phyloP scores from a whole-genome alignment of 306 rosid genomes.

The Corylus heterophylla region DNA sequence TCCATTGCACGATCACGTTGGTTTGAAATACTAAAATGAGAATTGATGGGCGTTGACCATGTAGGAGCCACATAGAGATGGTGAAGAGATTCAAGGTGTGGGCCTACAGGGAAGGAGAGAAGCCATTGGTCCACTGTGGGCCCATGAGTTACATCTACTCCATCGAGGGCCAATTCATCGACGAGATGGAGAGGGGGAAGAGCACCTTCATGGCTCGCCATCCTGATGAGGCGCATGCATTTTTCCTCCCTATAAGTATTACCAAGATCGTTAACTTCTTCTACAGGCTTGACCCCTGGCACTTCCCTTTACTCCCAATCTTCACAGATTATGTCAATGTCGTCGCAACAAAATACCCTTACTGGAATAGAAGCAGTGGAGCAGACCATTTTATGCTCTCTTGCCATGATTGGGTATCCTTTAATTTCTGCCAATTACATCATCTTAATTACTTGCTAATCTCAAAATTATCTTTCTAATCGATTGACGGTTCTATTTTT shows the following conservation, averaged over 20 bases:
- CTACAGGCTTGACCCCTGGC: constrained; percentile 19
- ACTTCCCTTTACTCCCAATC: constrained; percentile 35
- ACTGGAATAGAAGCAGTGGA: constrained; percentile 68
- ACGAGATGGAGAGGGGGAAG: constrained; percentile 51
- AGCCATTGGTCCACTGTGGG: constrained; percentile 56
- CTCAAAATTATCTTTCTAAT: too few species aligned
- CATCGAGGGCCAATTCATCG: constrained; percentile 72
- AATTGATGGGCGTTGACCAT: too few species aligned
- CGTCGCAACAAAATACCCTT: constrained; percentile 34
- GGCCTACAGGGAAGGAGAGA: constrained; percentile 63
- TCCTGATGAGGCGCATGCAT: constrained; percentile 55
- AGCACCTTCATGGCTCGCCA: constrained; percentile 35
- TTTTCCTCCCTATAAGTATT: constrained; percentile 57
- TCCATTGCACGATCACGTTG: too few species aligned
- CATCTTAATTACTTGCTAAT: too few species aligned
- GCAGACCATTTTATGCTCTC: constrained; percentile 75
- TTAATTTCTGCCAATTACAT: too few species aligned
- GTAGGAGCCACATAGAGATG: constrained; percentile 70
- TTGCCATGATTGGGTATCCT: constrained; percentile 81
- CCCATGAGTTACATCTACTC: constrained; percentile 66
- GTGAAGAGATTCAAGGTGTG: constrained; percentile 61
- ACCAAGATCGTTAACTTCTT: constrained; percentile 44
- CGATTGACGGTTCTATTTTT: too few species aligned
- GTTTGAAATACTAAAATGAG: too few species aligned
- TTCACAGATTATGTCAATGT: constrained; percentile 43